phyloP scores from a whole-genome alignment of 768 basidiomycete genomes.

The Hygrocybe coccinea region DNA sequence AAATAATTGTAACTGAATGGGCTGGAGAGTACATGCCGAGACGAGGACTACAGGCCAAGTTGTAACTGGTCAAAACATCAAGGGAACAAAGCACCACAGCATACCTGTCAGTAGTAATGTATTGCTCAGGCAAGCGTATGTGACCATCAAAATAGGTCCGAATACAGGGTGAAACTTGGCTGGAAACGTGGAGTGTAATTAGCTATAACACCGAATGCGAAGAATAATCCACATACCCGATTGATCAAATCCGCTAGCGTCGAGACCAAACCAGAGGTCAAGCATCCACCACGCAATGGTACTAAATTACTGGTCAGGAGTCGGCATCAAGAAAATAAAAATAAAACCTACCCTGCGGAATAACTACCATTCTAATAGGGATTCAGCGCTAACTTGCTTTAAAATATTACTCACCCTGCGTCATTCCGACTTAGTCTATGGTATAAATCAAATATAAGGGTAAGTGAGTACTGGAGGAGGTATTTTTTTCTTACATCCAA shows the following conservation, averaged over 20 bases:
- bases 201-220: not conserved
- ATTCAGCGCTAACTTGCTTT: not conserved
- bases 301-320: slow-evolving; percentile 25
- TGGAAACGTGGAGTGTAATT: slow-evolving; percentile 19
- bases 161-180: slow-evolving; percentile 80
- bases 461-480: not conserved
- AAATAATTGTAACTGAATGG: not conserved
- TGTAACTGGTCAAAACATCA: slow-evolving; percentile 7
- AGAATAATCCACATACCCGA: slow-evolving; percentile 51
- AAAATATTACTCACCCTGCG: slow-evolving; percentile 41
- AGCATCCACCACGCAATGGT: slow-evolving; percentile 94
- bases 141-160: slow-evolving; percentile 87
- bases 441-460: slow-evolving; percentile 4
- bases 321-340: slow-evolving; percentile 12
- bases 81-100: slow-evolving; percentile 5
- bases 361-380: slow-evolving; percentile 9
- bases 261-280: slow-evolving; percentile 91
- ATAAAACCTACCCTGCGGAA: slow-evolving; percentile 30
- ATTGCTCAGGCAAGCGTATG: slow-evolving; percentile 88
- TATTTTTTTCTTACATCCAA: slow-evolving; percentile 69
- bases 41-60: slow-evolving; percentile 55
- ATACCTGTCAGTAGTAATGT: slow-evolving; percentile 84
- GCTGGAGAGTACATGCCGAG: slow-evolving; percentile 49
- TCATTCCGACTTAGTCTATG: slow-evolving; percentile 58
- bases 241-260: slow-evolving; percentile 81